These are phyloP conservation scores for Tuctoria greenei DNA, from an alignment of 176 grass and related monocot species.

Conservation along the genomic window DNA sequence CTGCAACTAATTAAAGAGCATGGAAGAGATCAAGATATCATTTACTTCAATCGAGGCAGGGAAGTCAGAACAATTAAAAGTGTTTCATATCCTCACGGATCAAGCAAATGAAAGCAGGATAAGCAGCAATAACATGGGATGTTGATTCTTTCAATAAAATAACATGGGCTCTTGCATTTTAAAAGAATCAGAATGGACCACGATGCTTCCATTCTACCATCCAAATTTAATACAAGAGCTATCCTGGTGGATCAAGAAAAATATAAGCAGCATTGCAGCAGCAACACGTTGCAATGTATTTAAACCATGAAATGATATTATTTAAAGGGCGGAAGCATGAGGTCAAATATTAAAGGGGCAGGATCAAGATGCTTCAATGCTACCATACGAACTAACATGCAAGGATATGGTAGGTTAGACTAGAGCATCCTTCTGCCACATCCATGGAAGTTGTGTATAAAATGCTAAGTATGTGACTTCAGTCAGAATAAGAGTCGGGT, in stretches of 20 bases:
- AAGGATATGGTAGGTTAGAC: neutral
- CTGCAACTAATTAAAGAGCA: no score
- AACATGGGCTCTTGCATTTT: neutral
- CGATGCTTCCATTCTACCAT: neutral
- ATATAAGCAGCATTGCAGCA: neutral
- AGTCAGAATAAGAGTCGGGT: neutral
- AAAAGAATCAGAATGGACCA: neutral
- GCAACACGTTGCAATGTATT: conserved; percentile 4
- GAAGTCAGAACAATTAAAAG: neutral
- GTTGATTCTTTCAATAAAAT: no score
- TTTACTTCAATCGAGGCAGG: conserved; percentile 1
- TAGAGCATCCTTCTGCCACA: neutral
- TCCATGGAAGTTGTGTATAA: neutral
- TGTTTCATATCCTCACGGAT: neutral
- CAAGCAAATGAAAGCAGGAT: neutral
- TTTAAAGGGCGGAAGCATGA: no score
- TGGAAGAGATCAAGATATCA: neutral
- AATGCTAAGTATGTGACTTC: neutral
- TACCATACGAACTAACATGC: no score
- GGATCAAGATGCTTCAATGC: neutral
- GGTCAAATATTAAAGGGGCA: no score
- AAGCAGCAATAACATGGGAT: no score
- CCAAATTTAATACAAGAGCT: neutral
- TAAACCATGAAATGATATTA: neutral
- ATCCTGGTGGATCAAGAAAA: neutral